Percentiles rank a stretch among this genome's conserved stretches.
These are phyloP conservation scores for Xylaria curta DNA, from an alignment of 495 filamentous ascomycete genomes.

Conservation along the genomic window DNA sequence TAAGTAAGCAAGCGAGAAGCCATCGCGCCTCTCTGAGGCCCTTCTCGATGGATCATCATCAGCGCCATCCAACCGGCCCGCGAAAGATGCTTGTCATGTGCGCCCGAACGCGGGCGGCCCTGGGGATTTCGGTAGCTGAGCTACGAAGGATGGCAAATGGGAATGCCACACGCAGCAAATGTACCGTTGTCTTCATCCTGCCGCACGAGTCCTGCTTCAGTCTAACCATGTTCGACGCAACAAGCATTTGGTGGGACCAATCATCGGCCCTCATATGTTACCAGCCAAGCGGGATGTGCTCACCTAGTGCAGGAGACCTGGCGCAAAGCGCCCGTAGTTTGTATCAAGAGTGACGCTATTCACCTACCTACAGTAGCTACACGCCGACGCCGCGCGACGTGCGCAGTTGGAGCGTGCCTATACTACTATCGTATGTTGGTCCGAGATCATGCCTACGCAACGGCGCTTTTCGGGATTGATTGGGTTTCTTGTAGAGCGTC, in stretches of 20 bases:
- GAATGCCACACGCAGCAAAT: conserved; percentile 14
- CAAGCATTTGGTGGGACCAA: conserved; percentile 24
- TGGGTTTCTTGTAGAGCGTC: not conserved
- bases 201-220: not conserved
- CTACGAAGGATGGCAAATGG: conserved; percentile 22
- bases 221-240: conserved; percentile 8
- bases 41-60: conserved; percentile 11
- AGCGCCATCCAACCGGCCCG: conserved; percentile 25
- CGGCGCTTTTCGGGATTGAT: conserved; percentile 5
- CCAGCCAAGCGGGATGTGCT: conserved; percentile 24
- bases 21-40: conserved; percentile 2
- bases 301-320: conserved; percentile 18
- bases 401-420: not conserved
- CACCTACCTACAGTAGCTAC: conserved; percentile 5
- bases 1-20: conserved; percentile 13
- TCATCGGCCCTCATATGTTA: conserved; percentile 8
- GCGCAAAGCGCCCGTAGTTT: conserved; percentile 2
- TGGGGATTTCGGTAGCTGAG: conserved; percentile 22
- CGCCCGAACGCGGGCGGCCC: conserved; percentile 12
- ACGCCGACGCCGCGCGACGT: conserved; percentile 4
- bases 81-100: conserved; percentile 26
- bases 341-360: conserved; percentile 15
- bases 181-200: conserved; percentile 1
- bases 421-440: not conserved
- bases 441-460: not conserved